These are phyloP conservation scores for Gentiana straminea DNA, from an alignment of 257 asterid species.

Conservation along the genomic window DNA sequence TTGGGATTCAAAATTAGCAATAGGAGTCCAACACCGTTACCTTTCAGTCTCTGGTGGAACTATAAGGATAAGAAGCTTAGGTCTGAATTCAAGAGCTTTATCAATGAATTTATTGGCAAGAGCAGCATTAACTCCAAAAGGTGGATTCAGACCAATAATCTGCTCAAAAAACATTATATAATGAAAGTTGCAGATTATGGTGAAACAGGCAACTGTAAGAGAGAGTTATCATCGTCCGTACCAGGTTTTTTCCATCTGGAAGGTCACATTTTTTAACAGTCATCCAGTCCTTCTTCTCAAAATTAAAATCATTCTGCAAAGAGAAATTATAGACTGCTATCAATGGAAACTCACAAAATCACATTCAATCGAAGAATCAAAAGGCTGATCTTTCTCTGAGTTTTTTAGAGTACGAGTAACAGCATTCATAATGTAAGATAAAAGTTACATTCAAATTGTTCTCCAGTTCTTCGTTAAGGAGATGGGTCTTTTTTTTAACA, in stretches of 20 bases:
- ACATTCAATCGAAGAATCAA: too few relatives aligned
- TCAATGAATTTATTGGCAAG: conserved; percentile 68
- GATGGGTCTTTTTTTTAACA: too few relatives aligned
- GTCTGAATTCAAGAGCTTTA: conserved; percentile 84
- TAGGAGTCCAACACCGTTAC: conserved; percentile 20
- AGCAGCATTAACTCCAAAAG: conserved; percentile 65
- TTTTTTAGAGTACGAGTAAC: too few relatives aligned
- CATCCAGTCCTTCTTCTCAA: conserved; percentile 88
- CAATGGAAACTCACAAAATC: too few relatives aligned
- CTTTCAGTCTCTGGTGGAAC: conserved; percentile 63
- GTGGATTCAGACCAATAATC: conserved; percentile 98
- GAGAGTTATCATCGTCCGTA: conserved; percentile 22
- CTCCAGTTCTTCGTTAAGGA: too few relatives aligned
- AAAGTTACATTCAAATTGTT: too few relatives aligned
- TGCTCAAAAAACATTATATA: conserved; percentile 16
- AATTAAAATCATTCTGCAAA: conserved; percentile 64
- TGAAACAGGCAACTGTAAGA: conserved; percentile 8
- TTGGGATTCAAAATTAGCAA: neutral
- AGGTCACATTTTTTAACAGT: conserved; percentile 40
- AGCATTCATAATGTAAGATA: too few relatives aligned
- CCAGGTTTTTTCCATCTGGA: conserved; percentile 69
- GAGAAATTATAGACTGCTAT: conserved; percentile 4
- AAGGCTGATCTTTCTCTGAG: too few relatives aligned
- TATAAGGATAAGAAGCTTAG: conserved; percentile 80
- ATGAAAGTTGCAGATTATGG: conserved; percentile 10